Percentiles rank a stretch among this genome's conserved stretches.
These are phyloP conservation scores for Trematosphaeria pertusa DNA, from an alignment of 2,329 filamentous ascomycete genomes.

Conservation along the genomic window DNA sequence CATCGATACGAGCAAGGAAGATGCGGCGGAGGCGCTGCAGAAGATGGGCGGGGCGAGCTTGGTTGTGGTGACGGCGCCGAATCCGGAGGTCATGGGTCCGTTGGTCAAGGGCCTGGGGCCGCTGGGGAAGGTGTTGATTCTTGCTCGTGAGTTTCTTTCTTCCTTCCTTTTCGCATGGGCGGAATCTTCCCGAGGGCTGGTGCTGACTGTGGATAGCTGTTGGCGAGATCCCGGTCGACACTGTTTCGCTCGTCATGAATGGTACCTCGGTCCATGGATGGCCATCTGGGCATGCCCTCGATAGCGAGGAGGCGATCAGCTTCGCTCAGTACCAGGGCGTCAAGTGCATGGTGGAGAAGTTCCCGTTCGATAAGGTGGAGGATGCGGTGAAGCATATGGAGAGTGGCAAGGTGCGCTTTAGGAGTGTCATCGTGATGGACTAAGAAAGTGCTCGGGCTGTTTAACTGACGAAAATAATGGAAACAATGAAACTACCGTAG, in stretches of 20 bases:
- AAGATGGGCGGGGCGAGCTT: conserved; percentile 68
- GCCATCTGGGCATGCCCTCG: conserved; percentile 61
- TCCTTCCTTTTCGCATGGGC: neutral
- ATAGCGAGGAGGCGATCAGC: conserved; percentile 60
- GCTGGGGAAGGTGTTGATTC: conserved; percentile 65
- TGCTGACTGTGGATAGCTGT: conserved; percentile 40
- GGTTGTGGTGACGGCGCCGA: conserved; percentile 70
- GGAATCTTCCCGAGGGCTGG: neutral
- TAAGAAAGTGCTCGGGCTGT: conserved; percentile 31
- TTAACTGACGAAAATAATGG: too few relatives aligned
- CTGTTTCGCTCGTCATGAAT: conserved; percentile 53
- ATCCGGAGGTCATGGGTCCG: conserved; percentile 60
- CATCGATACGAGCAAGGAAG: conserved; percentile 60
- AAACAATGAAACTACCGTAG: too few relatives aligned
- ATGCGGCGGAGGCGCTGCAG: conserved; percentile 58
- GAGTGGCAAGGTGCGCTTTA: conserved; percentile 58
- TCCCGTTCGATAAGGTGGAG: conserved; percentile 58
- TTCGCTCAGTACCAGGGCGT: conserved; percentile 57
- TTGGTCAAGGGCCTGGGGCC: conserved; percentile 62
- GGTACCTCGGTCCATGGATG: conserved; percentile 59
- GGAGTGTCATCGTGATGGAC: conserved; percentile 58
- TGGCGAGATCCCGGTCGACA: conserved; percentile 54
- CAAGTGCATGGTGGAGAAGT: conserved; percentile 62
- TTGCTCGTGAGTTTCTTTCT: conserved; percentile 52
- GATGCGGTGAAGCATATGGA: conserved; percentile 60